Evolutionary conservation across 192 early-diverging fungal species (phyloP).

Genomic region (Linnemannia elongata): DNA sequence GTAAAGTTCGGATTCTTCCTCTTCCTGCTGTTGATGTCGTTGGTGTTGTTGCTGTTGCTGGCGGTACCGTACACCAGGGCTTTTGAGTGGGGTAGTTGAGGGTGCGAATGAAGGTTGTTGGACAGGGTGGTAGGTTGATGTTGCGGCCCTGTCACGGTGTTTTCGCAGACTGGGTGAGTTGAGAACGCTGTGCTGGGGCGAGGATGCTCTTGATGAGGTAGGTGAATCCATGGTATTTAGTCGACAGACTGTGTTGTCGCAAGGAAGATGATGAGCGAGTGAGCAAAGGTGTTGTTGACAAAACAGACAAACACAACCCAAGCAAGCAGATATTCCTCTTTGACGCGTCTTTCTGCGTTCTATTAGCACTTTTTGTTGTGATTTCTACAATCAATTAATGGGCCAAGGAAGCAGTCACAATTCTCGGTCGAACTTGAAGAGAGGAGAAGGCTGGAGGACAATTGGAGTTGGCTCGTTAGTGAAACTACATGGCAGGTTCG

Average conservation of each 20-base stretch:
- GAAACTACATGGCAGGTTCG: neutral
- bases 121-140: slow-evolving; percentile 7
- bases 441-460: too few species aligned
- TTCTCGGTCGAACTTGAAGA: too few species aligned
- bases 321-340: neutral
- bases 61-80: slow-evolving; percentile 14
- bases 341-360: neutral
- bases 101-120: slow-evolving; percentile 16
- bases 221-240: slow-evolving; percentile 17
- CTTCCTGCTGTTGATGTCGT: slow-evolving; percentile 17
- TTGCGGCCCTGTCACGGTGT: slow-evolving; percentile 6
- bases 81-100: slow-evolving; percentile 12
- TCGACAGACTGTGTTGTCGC: neutral
- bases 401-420: neutral
- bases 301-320: too few species aligned
- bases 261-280: neutral
- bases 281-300: neutral
- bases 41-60: slow-evolving; percentile 7
- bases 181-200: slow-evolving; percentile 16
- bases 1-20: neutral
- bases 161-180: slow-evolving; percentile 29
- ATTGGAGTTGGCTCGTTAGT: too few species aligned
- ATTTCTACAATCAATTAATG: neutral
- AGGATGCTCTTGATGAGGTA: neutral
- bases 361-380: neutral